These are phyloP conservation scores for Irpex sp. DNA, from an alignment of 1,284 basidiomycete genomes.

Conservation along the genomic window DNA sequence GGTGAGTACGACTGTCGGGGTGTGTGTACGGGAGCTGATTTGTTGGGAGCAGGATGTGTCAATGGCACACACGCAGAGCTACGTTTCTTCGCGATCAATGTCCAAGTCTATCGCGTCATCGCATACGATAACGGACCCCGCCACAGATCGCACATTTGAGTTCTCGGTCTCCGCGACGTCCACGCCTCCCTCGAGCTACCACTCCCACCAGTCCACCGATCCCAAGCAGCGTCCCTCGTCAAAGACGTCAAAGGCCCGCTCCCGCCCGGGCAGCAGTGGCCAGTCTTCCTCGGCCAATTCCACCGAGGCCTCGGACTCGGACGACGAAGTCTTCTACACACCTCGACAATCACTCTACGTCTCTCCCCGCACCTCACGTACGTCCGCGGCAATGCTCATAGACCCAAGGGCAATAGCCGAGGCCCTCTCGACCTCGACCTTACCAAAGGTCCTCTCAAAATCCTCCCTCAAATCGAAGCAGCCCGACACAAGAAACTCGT, in stretches of 20 bases:
- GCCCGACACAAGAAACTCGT: slow-evolving; percentile 9
- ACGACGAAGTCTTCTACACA: slow-evolving; percentile 49
- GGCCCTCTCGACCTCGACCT: slow-evolving; percentile 21
- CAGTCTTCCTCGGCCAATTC: slow-evolving; percentile 8
- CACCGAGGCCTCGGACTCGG: slow-evolving; percentile 27
- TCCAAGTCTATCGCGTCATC: slow-evolving; percentile 27
- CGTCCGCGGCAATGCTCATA: slow-evolving; percentile 32
- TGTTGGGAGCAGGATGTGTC: background rate
- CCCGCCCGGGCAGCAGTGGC: slow-evolving; percentile 15
- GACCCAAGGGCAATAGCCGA: slow-evolving; percentile 26
- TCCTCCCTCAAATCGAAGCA: slow-evolving; percentile 6
- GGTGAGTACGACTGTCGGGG: slow-evolving; percentile 1
- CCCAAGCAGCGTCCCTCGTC: slow-evolving; percentile 16
- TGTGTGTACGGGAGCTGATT: no score
- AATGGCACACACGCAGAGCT: slow-evolving; percentile 4
- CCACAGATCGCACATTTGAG: slow-evolving; percentile 4
- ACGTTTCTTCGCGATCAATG: slow-evolving; percentile 11
- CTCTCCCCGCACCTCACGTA: slow-evolving; percentile 38
- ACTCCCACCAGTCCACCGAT: slow-evolving; percentile 15
- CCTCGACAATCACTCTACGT: slow-evolving; percentile 39
- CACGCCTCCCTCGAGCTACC: slow-evolving; percentile 14
- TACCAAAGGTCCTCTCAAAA: slow-evolving; percentile 20
- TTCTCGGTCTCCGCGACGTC: slow-evolving; percentile 8
- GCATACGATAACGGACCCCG: slow-evolving; percentile 15
- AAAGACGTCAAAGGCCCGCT: slow-evolving; percentile 19